Conservation (phyloP, 2,329 filamentous ascomycete genomes). For the Bipolaris gigantea region DNA sequence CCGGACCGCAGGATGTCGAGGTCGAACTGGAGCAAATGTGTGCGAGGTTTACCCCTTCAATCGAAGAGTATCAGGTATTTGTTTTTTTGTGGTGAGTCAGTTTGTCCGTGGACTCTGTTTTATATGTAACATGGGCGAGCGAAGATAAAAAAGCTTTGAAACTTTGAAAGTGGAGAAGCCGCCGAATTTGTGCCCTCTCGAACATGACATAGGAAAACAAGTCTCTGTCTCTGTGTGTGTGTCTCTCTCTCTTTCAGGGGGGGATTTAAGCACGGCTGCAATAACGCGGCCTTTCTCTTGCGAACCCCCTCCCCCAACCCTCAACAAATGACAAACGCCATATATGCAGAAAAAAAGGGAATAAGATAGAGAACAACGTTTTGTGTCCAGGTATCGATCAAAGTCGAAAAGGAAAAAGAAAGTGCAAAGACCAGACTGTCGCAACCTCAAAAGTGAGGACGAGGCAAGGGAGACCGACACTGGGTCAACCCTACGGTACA, state of each 20-base stretch:
- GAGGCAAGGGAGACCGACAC: slow-evolving; percentile 9
- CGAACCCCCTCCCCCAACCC: neutral
- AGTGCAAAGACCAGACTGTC: slow-evolving; percentile 11
- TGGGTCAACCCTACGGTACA: slow-evolving; percentile 11
- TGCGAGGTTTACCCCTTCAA: neutral
- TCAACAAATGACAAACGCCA: slow-evolving; percentile 9
- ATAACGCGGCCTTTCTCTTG: neutral
- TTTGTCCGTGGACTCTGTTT: neutral
- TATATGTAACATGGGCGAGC: neutral
- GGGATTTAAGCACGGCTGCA: neutral
- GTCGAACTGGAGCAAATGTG: neutral
- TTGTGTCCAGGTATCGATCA: slow-evolving; percentile 12
- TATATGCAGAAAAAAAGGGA: slow-evolving; percentile 9
- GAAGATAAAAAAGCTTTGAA: neutral
- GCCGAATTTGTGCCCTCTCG: neutral
- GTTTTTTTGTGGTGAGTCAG: neutral
- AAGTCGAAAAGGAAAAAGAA: slow-evolving; percentile 9
- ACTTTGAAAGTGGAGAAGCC: neutral
- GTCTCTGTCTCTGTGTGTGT: slow-evolving; percentile 1
- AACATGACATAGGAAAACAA: slow-evolving; percentile 2
- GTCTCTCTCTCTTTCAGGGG: neutral
- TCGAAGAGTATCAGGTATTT: neutral
- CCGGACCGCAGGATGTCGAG: neutral
- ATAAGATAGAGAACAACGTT: slow-evolving; percentile 6
- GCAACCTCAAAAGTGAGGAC: slow-evolving; percentile 6